These are phyloP conservation scores for Gleditsia sinensis DNA, from an alignment of 306 rosid genomes.

Conservation along the genomic window DNA sequence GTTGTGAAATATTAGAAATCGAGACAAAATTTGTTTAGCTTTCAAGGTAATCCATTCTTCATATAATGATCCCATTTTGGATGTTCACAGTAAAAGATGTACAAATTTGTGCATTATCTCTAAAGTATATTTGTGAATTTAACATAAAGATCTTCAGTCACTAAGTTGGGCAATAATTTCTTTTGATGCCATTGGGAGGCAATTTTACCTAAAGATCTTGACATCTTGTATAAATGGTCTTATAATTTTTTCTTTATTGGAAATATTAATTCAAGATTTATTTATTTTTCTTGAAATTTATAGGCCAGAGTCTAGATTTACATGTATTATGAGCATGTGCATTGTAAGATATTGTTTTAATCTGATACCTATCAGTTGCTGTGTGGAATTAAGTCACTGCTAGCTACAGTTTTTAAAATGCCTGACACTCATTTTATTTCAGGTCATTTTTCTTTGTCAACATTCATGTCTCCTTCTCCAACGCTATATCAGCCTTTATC, in stretches of 20 bases:
- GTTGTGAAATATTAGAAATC: not conserved
- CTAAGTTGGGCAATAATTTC: not conserved
- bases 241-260: not conserved
- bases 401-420: slow-evolving; percentile 7
- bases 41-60: not conserved
- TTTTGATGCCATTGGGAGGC: not conserved
- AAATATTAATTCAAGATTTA: not conserved
- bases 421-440: slow-evolving; percentile 23
- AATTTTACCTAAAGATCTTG: not conserved
- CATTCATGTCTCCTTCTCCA: slow-evolving; percentile 47
- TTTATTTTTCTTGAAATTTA: not conserved
- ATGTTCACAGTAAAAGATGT: not conserved
- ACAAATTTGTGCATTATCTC: not conserved
- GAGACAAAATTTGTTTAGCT: not conserved
- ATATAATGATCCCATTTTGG: not conserved
- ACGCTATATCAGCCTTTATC: slow-evolving; percentile 43
- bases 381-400: not conserved
- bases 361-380: not conserved
- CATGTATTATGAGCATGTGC: slow-evolving; percentile 1
- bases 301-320: not conserved
- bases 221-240: not conserved
- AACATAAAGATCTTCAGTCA: not conserved
- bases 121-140: not conserved
- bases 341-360: not conserved
- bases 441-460: slow-evolving; percentile 49